A percentile compares a stretch with the other conserved stretches of the same genome.
These are phyloP conservation scores for Phyllostachys edulis DNA, from an alignment of 176 grass and related monocot species.

Conservation along the genomic window DNA sequence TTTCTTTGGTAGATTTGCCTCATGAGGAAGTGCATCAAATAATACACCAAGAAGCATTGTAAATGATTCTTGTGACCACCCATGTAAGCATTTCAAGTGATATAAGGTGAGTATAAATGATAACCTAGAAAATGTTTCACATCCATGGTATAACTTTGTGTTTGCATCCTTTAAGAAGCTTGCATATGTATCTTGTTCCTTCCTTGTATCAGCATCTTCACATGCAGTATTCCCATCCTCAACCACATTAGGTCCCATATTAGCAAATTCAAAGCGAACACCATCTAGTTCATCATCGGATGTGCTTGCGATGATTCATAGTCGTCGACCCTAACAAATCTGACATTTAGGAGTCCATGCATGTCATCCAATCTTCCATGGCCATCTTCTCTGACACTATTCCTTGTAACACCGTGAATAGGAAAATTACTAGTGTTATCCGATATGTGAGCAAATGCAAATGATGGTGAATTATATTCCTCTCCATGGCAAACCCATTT, in stretches of 20 bases:
- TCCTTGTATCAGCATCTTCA: not conserved
- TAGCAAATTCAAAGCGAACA: not conserved
- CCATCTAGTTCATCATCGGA: not conserved
- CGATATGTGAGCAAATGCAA: not conserved
- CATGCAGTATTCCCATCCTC: not conserved
- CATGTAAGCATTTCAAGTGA: not conserved
- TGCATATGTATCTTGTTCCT: not conserved
- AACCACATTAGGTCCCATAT: not conserved
- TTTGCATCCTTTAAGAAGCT: not conserved
- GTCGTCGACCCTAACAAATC: not conserved
- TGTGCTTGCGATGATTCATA: not conserved
- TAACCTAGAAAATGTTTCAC: not conserved
- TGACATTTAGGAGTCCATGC: not conserved
- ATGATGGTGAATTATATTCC: not conserved
- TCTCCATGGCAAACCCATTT: not conserved
- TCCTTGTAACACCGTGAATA: not conserved
- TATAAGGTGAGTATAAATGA: not conserved
- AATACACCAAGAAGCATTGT: not conserved
- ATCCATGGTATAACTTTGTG: not conserved
- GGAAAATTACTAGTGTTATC: not conserved
- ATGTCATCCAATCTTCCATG: not conserved
- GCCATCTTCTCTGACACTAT: not conserved
- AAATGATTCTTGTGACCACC: not conserved
- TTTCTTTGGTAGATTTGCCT: not conserved
- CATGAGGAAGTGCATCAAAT: not conserved